Evolutionary conservation across 768 basidiomycete genomes (phyloP).

Genomic region (Rossbeevera mucosa): DNA sequence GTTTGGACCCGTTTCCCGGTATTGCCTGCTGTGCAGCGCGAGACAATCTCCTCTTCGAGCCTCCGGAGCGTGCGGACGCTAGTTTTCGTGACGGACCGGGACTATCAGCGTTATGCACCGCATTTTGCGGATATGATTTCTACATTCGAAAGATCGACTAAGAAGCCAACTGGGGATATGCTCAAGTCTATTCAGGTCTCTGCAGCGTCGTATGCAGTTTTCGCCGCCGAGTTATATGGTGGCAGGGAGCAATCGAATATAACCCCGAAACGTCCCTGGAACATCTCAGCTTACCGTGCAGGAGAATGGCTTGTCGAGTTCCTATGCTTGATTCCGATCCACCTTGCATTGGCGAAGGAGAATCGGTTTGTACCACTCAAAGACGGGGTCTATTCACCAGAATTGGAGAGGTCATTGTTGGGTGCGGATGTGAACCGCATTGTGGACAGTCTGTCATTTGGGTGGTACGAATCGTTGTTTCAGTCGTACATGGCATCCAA

Average conservation of each 20-base stretch:
- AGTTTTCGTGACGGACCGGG: conserved; percentile 40
- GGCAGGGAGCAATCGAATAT: neutral
- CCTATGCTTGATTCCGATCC: conserved; percentile 60
- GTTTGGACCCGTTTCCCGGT: conserved; percentile 63
- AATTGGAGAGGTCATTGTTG: conserved; percentile 48
- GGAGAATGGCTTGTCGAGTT: conserved; percentile 64
- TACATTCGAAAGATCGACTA: conserved; percentile 44
- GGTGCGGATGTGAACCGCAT: conserved; percentile 58
- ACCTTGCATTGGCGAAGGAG: conserved; percentile 54
- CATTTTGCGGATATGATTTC: conserved; percentile 45
- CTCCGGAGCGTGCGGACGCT: conserved; percentile 34
- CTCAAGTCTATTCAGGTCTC: conserved; percentile 38
- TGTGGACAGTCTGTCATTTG: conserved; percentile 51
- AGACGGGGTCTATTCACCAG: conserved; percentile 49
- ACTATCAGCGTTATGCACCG: conserved; percentile 32
- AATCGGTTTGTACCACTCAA: conserved; percentile 60
- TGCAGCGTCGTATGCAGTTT: conserved; percentile 27
- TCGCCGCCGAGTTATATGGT: conserved; percentile 17
- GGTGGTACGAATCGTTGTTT: conserved; percentile 64
- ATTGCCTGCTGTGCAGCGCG: conserved; percentile 45
- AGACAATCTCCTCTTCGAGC: conserved; percentile 36
- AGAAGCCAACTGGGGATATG: conserved; percentile 47
- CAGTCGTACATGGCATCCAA: conserved; percentile 58
- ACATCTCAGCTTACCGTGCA: conserved; percentile 37
- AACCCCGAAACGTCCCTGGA: conserved; percentile 15